A percentile compares a stretch with the other conserved stretches of the same genome.
Evolutionary conservation across 768 basidiomycete genomes (phyloP).

Genomic region (Suillus decipiens): DNA sequence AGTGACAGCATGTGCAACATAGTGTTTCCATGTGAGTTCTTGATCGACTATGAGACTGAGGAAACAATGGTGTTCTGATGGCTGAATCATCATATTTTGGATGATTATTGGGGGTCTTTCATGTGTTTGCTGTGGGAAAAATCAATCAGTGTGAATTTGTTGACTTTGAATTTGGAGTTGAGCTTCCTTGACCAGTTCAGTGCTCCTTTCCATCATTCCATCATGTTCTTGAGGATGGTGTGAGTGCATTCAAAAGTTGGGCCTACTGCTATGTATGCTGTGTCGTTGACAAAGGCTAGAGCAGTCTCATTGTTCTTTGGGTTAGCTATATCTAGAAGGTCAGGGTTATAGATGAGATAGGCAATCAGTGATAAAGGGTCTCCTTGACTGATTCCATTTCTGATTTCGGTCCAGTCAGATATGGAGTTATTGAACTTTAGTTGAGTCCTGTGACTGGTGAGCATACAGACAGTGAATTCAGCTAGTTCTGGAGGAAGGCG

Average conservation of each 20-base stretch:
- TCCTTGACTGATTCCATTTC: constrained; percentile 27
- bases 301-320: constrained; percentile 16
- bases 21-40: neutral
- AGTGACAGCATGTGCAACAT: neutral
- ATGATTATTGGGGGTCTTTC: neutral
- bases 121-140: neutral
- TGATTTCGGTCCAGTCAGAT: neutral
- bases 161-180: constrained; percentile 15
- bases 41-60: constrained; percentile 9
- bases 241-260: constrained; percentile 23
- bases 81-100: neutral
- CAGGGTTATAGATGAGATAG: constrained; percentile 29
- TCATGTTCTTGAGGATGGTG: constrained; percentile 23
- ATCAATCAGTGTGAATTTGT: constrained; percentile 11
- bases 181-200: neutral
- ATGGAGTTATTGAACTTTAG: constrained; percentile 20
- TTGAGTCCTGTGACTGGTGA: constrained; percentile 6
- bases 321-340: constrained; percentile 20
- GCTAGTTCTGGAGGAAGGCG: constrained; percentile 16
- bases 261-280: constrained; percentile 22
- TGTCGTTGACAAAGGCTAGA: constrained; percentile 31
- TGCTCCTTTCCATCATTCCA: constrained; percentile 19
- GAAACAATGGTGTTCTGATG: neutral
- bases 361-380: constrained; percentile 11
- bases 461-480: constrained; percentile 33